Evolutionary conservation across 2,329 filamentous ascomycete species (phyloP).

Genomic region (Akanthomyces lecanii): DNA sequence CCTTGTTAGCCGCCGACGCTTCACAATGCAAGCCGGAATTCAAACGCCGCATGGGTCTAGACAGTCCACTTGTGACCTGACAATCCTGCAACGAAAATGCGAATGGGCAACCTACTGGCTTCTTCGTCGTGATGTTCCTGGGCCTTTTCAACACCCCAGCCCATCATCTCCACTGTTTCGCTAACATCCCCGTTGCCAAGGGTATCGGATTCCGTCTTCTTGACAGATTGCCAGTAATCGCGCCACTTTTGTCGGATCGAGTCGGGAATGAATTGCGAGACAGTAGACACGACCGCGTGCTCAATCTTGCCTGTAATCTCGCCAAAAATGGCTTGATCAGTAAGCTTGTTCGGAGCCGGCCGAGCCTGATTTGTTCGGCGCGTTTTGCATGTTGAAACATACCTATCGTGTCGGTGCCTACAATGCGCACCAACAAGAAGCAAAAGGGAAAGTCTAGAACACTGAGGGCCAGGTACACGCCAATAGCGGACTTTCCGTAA

Average conservation of each 20-base stretch:
- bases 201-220: conserved; percentile 40
- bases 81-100: background rate
- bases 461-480: conserved; percentile 82
- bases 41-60: background rate
- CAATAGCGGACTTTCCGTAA: conserved; percentile 90
- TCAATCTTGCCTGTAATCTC: conserved; percentile 52
- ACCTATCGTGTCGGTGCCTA: conserved; percentile 86
- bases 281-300: conserved; percentile 59
- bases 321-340: background rate
- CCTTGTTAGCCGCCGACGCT: conserved; percentile 23
- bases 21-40: background rate
- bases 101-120: conserved; percentile 62
- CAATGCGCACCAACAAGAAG: conserved; percentile 76
- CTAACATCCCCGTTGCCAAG: conserved; percentile 41
- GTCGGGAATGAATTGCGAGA: conserved; percentile 57
- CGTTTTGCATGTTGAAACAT: conserved; percentile 25
- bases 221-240: conserved; percentile 46
- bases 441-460: conserved; percentile 92
- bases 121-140: conserved; percentile 57
- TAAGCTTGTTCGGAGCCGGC: background rate
- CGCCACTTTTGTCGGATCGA: conserved; percentile 51
- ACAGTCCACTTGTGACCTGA: background rate
- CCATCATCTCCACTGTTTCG: conserved; percentile 47
- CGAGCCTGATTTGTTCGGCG: background rate
- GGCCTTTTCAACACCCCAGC: conserved; percentile 61